Evolutionary conservation across 225 moss, liverwort and hornwort species (phyloP).

Genomic region (Takakia lepidozioides): DNA sequence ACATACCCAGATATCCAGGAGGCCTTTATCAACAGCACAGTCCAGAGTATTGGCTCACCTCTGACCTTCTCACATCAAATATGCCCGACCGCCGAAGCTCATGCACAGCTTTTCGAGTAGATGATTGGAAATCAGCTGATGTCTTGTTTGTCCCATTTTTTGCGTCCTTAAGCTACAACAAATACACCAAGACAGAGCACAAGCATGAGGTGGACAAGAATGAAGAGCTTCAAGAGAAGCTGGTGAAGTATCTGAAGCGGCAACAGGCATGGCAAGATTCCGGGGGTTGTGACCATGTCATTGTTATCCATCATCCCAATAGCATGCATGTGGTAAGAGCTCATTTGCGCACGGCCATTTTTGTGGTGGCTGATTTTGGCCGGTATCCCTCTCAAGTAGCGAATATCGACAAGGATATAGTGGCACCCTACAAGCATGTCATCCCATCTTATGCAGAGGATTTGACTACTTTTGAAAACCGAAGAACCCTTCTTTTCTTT

Average conservation of each 20-base stretch:
- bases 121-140: constrained; percentile 40
- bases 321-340: constrained; percentile 10
- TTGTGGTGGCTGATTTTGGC: constrained; percentile 12
- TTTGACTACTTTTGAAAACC: constrained; percentile 10
- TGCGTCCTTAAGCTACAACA: constrained; percentile 73
- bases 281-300: constrained; percentile 9
- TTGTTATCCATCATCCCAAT: constrained; percentile 17
- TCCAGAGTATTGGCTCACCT: constrained; percentile 61
- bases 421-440: constrained; percentile 19
- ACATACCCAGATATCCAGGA: constrained; percentile 48
- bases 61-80: constrained; percentile 47
- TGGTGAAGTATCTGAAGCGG: constrained; percentile 11
- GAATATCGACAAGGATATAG: constrained; percentile 13
- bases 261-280: constrained; percentile 13
- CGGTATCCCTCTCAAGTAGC: constrained; percentile 16
- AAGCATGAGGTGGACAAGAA: constrained; percentile 16
- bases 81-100: constrained; percentile 30
- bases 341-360: constrained; percentile 3
- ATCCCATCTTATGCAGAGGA: constrained; percentile 13
- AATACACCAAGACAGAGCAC: constrained; percentile 29
- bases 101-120: constrained; percentile 60
- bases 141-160: constrained; percentile 60
- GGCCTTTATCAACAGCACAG: constrained; percentile 69
- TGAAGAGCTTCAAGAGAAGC: constrained; percentile 25
- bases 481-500: constrained; percentile 37